These are phyloP conservation scores for Prunus fruticosa DNA, from an alignment of 306 rosid genomes.

Conservation along the genomic window DNA sequence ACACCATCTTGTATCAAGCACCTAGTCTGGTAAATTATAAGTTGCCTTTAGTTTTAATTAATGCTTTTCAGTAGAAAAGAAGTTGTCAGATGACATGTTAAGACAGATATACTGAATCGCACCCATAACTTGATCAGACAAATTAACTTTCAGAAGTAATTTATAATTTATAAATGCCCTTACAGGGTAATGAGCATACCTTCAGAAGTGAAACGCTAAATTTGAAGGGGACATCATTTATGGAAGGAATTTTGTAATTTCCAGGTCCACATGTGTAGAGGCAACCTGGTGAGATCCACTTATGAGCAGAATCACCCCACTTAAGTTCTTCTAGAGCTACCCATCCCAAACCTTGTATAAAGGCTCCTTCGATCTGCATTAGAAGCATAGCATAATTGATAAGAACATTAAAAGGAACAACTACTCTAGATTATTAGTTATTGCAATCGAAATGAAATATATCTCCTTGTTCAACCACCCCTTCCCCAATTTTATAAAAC, in stretches of 20 bases:
- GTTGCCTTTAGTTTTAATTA: too few relatives aligned
- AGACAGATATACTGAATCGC: background rate
- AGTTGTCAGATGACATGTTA: too few relatives aligned
- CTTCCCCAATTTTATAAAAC: background rate
- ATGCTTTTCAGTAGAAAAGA: too few relatives aligned
- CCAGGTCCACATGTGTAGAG: slow-evolving; percentile 87
- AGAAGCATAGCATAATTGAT: slow-evolving; percentile 11
- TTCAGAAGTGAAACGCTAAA: slow-evolving; percentile 82
- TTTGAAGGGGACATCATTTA: slow-evolving; percentile 76
- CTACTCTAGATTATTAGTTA: background rate
- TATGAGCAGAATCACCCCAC: slow-evolving; percentile 96
- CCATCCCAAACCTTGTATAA: slow-evolving; percentile 97
- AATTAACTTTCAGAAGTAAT: background rate
- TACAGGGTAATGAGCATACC: slow-evolving; percentile 36
- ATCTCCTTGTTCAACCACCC: background rate
- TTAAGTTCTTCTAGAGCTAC: slow-evolving; percentile 89
- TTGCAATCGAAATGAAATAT: background rate
- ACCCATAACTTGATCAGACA: background rate
- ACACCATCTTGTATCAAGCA: too few relatives aligned
- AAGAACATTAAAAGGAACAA: background rate
- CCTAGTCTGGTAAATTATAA: too few relatives aligned
- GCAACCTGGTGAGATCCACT: slow-evolving; percentile 72
- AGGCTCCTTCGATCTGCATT: slow-evolving; percentile 88
- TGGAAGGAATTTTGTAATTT: slow-evolving; percentile 82
- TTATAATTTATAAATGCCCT: background rate